A percentile compares a stretch with the other conserved stretches of the same genome.
phyloP scores from a whole-genome alignment of 2,329 filamentous ascomycete species.

The Alternaria gaisen region DNA sequence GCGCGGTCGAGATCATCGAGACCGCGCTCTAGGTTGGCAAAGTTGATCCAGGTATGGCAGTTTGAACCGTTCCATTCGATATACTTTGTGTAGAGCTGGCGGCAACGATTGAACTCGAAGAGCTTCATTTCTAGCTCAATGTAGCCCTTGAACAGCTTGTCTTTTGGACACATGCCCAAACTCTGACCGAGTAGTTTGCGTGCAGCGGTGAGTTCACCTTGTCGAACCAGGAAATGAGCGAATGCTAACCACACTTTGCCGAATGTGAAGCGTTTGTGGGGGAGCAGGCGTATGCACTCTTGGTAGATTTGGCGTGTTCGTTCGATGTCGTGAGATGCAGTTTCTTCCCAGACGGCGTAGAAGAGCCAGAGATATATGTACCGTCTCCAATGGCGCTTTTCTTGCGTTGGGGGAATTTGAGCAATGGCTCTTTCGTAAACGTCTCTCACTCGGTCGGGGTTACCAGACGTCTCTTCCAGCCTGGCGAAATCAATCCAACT shows the following conservation, averaged over 20 bases:
- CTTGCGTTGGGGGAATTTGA: conserved; percentile 91
- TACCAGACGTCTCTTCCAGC: conserved; percentile 85
- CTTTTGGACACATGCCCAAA: conserved; percentile 94
- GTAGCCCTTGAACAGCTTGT: conserved; percentile 93
- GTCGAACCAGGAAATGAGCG: conserved; percentile 91
- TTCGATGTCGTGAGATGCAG: conserved; percentile 78
- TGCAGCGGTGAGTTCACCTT: conserved; percentile 79
- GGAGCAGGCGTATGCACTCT: conserved; percentile 85
- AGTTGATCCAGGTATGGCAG: conserved; percentile 94
- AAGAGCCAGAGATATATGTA: conserved; percentile 99
- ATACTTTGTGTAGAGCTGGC: conserved; percentile 92
- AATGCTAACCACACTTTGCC: conserved; percentile 96
- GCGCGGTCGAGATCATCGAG: conserved; percentile 89
- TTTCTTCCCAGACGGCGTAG: conserved; percentile 95
- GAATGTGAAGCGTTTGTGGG: conserved; percentile 97
- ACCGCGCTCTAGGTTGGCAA: conserved; percentile 89
- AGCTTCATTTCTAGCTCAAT: conserved; percentile 91
- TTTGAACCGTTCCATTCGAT: conserved; percentile 92
- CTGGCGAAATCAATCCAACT: conserved; percentile 95
- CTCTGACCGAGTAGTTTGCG: conserved; percentile 89
- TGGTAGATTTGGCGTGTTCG: conserved; percentile 90
- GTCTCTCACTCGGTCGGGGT: conserved; percentile 84
- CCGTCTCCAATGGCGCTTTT: conserved; percentile 95
- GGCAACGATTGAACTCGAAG: conserved; percentile 91
- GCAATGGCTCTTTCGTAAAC: conserved; percentile 96